Base-by-base conservation (phyloP, 2,329 filamentous ascomycete species). In the Aspergillus fischeri region DNA sequence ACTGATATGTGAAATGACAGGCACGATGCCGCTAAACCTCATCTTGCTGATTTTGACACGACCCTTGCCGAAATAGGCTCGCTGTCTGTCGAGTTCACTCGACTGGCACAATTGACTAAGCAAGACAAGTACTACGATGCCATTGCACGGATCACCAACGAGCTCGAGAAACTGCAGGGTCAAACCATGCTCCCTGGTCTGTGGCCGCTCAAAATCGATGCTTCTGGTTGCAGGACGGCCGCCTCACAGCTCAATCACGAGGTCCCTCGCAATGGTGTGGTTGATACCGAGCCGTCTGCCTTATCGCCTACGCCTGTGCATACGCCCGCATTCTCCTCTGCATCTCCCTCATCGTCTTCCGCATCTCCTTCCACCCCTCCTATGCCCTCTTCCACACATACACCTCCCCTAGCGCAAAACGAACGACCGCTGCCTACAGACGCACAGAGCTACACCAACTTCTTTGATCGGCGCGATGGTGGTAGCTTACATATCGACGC, bases 91-190 rank as follows among this genome's bases (percentile, higher is more conserved):
- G 92, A 97, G 71, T 96, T 97, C 72, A 96, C 91, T 1, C 85
- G 91, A 17, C 81, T 97, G 48, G 90, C 92, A 8, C 92, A 97
- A 73, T 78, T 97, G 61, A 96, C 92, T 0, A 85, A 86, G 56
- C 80, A 93, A 58, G 75, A 87, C 64, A 92, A 87, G 70, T 97
- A 95, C 75, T 97, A 95, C 69, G 92, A 96, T 75, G 92, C 91
- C 17, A 81, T 96, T 59, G 90, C 91, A 51, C 87, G 92, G 58
- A 90, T 97, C 66, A 95, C 91, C 20, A 81, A 96, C 68, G 87
- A 87, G 7, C 81, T 97, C 27, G 84, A 92, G 60, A 83, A 87
- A 52, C 85, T 87, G 75, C 91, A 96, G 75, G 83, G 86, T 64
- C 72, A 79, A 4, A 92, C 89, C 0, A 80, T 81, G 3, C 77